phyloP scores from a whole-genome alignment of 495 filamentous ascomycete species.

The Hypoxylon fuscum region DNA sequence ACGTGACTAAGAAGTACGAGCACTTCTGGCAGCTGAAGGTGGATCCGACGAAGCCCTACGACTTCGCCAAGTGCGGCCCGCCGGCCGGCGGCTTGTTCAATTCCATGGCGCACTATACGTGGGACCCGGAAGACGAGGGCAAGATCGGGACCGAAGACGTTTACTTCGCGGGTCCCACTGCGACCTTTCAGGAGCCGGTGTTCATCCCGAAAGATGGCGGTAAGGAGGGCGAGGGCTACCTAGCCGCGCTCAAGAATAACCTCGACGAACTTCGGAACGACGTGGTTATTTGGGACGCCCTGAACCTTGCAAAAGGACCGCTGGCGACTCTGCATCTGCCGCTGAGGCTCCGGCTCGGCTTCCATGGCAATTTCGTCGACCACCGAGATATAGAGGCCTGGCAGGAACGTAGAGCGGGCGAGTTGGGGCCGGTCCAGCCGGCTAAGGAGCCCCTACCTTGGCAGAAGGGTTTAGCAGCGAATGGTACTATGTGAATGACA shows the following conservation, averaged over 20 bases:
- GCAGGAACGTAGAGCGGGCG: slow-evolving; percentile 49
- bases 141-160: slow-evolving; percentile 47
- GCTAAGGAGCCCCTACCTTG: slow-evolving; percentile 54
- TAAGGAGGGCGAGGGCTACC: slow-evolving; percentile 64
- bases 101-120: slow-evolving; percentile 56
- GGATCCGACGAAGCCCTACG: slow-evolving; percentile 54
- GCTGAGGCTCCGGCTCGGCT: slow-evolving; percentile 52
- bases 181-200: slow-evolving; percentile 66
- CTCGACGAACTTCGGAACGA: slow-evolving; percentile 60
- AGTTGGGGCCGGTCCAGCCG: slow-evolving; percentile 52
- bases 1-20: slow-evolving; percentile 58
- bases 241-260: slow-evolving; percentile 65
- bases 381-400: slow-evolving; percentile 55
- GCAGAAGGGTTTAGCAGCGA: slow-evolving; percentile 44
- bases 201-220: slow-evolving; percentile 60
- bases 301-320: slow-evolving; percentile 53
- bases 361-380: slow-evolving; percentile 61
- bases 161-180: slow-evolving; percentile 59
- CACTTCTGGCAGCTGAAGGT: slow-evolving; percentile 65
- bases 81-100: slow-evolving; percentile 61
- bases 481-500: slow-evolving; percentile 12
- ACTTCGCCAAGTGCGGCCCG: slow-evolving; percentile 59
- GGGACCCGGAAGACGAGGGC: slow-evolving; percentile 38
- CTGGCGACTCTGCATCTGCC: slow-evolving; percentile 58
- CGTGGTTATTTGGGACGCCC: slow-evolving; percentile 60